Evolutionary conservation across 257 asterid species (phyloP).

Genomic region (Capsicum baccatum): DNA sequence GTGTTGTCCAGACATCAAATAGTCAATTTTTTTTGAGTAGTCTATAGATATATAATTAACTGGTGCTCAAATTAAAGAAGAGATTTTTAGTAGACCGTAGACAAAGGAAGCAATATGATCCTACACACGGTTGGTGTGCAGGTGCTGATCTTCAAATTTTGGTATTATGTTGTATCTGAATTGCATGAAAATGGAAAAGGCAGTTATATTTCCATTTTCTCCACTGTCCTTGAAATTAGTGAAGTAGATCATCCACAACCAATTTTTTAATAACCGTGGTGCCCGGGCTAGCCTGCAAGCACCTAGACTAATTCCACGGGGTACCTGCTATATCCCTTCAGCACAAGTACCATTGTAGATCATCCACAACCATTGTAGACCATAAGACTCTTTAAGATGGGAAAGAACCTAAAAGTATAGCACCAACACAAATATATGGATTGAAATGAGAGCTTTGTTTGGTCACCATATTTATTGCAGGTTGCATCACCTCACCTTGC

Average conservation of each 20-base stretch:
- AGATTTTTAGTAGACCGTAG: neutral
- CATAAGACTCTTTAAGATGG: neutral
- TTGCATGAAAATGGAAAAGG: neutral
- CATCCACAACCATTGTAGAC: neutral
- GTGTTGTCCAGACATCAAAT: neutral
- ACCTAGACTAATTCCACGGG: neutral
- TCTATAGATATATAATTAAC: neutral
- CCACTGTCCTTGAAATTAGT: neutral
- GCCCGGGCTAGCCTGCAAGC: neutral
- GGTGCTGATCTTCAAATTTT: neutral
- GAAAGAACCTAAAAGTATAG: neutral
- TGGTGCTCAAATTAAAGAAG: neutral
- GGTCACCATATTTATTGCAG: neutral
- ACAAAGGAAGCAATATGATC: conserved; percentile 15
- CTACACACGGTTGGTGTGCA: neutral
- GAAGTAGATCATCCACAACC: neutral
- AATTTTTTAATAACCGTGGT: neutral
- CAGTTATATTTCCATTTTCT: neutral
- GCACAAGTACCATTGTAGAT: neutral
- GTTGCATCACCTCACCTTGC: neutral
- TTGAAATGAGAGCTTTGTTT: neutral
- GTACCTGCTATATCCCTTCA: neutral
- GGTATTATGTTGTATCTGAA: neutral
- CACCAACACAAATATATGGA: neutral
- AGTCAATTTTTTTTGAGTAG: neutral